phyloP scores from a whole-genome alignment of 169 alveolate species.

The Eimeria acervulina region DNA sequence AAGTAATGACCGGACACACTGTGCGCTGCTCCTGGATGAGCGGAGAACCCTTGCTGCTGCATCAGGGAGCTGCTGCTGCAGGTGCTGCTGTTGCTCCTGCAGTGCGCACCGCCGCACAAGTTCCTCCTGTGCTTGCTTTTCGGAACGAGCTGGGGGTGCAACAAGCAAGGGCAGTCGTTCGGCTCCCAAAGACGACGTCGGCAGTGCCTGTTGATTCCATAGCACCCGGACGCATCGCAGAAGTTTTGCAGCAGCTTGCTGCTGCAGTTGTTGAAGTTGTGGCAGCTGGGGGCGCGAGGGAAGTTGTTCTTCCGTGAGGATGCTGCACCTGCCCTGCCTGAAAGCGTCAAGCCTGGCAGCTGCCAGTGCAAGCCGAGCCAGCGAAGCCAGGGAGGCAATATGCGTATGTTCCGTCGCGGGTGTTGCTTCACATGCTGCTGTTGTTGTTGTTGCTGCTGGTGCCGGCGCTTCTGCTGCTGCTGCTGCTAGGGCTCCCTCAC shows the following conservation, averaged over 20 bases:
- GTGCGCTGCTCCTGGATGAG: background rate
- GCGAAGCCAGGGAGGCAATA: constrained; percentile 16
- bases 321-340: background rate
- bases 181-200: background rate
- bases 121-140: background rate
- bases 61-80: background rate
- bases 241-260: background rate
- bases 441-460: background rate
- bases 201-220: background rate
- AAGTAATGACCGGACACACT: background rate
- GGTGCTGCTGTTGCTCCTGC: constrained; percentile 31
- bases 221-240: constrained; percentile 26
- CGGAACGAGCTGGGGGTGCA: background rate
- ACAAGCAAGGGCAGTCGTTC: background rate
- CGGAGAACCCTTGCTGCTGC: background rate
- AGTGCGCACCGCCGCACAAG: background rate
- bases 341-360: constrained; percentile 23
- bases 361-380: background rate
- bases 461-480: constrained; percentile 36
- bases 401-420: background rate
- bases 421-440: too few relatives aligned
- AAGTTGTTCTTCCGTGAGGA: background rate
- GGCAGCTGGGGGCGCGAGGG: constrained; percentile 5
- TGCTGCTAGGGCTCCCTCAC: background rate
- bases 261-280: constrained; percentile 6